Evolutionary conservation across 148 eudicot genomes (phyloP).

Genomic region (Rhododendron kiyosumense): DNA sequence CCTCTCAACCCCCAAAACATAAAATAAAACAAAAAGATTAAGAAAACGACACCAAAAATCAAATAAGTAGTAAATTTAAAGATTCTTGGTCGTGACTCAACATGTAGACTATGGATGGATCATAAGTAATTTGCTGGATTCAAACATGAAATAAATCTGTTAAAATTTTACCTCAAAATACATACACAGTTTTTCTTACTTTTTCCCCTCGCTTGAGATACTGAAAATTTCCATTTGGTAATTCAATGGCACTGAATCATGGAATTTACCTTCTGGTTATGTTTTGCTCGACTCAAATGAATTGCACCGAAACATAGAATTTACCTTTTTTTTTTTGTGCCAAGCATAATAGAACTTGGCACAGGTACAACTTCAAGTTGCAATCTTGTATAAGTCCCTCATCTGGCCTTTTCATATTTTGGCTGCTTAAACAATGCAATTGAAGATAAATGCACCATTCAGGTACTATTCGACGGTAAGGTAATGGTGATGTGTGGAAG

Average conservation of each 20-base stretch:
- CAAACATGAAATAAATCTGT: neutral
- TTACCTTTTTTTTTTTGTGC: neutral
- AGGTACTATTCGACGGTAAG: neutral
- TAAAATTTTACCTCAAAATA: neutral
- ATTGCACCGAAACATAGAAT: neutral
- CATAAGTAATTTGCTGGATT: neutral
- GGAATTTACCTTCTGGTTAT: slow-evolving; percentile 1
- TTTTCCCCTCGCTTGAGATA: neutral
- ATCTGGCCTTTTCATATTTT: neutral
- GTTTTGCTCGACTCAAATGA: neutral
- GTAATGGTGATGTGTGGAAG: neutral
- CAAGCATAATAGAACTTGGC: neutral
- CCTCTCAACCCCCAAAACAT: neutral
- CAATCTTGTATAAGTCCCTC: neutral
- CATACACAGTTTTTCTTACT: neutral
- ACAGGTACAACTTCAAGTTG: neutral
- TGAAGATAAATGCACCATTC: neutral
- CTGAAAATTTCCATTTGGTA: neutral
- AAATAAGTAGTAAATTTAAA: neutral
- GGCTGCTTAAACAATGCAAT: neutral
- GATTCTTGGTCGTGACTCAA: neutral
- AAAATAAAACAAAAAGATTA: neutral
- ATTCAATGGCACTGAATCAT: neutral
- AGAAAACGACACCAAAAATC: neutral
- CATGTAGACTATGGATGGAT: neutral